Evolutionary conservation across 768 basidiomycete species (phyloP), one percentile per base, ranked within the genome.

Genomic region (Mrakia gelida): DNA sequence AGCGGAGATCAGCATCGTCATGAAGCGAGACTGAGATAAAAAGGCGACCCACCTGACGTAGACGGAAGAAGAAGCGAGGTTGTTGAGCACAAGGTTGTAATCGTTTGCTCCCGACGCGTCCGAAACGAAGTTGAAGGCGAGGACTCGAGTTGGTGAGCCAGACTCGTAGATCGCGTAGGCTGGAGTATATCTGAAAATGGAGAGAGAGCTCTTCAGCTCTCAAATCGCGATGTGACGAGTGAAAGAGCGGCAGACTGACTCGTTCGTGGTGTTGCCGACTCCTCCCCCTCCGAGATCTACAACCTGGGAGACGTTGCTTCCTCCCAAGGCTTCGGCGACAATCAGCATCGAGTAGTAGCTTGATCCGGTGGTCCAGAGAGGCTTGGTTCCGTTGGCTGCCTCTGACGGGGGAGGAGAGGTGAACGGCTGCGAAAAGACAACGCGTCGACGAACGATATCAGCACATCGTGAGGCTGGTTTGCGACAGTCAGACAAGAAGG

Each of bases 91-190:
- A 2, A 54, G 63, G n/a, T n/a, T 87, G 78, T 88, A 88, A 71
- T 88, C 86, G 80, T 86, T 89, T 0, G 86, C 87, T 5, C 90
- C 90, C 3, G 86, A 85, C 0, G 86, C 79, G 81, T 92, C 92
- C 38, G 87, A 86, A 61, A 92, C 86, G 81, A 88, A 93, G 83
- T 94, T 94, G 85, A 93, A 88, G 71, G 93, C 81, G 13, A 89
- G 90, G 0, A 92, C 86, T 54, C 90, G 87, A 10, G 87, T 86
- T 3, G 90, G 88, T 3, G 83, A 85, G 26, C 88, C 89, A 74
- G 90, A 87, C 82, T 93, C 91, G 82, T 92, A 93, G 71, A 94
- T 88, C 6, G 88, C 91, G 82, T 92, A 91, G 1, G 41, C 88
- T 86, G 77, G 92, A 6, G 90, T 91, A 79, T 85, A 88, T 13